Percentiles rank a stretch among this genome's conserved stretches.
Evolutionary conservation across 2,329 filamentous ascomycete species (phyloP).

Genomic region (Pyricularia pennisetigena): DNA sequence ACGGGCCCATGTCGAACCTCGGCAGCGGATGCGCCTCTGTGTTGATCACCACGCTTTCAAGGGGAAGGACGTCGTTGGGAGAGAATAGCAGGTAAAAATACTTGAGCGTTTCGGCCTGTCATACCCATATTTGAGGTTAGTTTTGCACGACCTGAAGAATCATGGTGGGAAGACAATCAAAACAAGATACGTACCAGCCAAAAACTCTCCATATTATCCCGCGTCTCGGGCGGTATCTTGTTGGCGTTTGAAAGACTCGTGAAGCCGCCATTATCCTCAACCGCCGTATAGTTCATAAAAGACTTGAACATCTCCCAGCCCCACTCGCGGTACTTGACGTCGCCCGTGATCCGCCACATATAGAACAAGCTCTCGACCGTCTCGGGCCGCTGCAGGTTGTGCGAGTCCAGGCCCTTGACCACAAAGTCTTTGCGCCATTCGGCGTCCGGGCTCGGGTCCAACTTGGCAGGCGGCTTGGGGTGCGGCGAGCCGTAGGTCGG

Average conservation of each 20-base stretch:
- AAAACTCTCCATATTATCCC: conserved; percentile 98
- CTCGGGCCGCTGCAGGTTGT: conserved; percentile 92
- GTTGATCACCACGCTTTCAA: conserved; percentile 86
- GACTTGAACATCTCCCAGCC: conserved; percentile 97
- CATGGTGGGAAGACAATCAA: neutral
- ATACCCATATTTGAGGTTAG: conserved; percentile 1
- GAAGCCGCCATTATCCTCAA: conserved; percentile 70
- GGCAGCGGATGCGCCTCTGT: conserved; percentile 92
- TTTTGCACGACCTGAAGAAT: neutral
- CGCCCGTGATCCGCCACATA: conserved; percentile 97
- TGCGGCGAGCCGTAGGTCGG: conserved; percentile 47
- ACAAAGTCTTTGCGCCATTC: conserved; percentile 69
- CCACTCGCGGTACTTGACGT: conserved; percentile 84
- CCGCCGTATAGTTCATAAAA: conserved; percentile 77
- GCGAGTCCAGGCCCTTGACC: conserved; percentile 72
- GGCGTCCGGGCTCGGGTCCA: conserved; percentile 41
- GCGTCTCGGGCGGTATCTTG: conserved; percentile 53
- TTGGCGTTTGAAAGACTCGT: conserved; percentile 72
- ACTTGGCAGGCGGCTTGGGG: conserved; percentile 34
- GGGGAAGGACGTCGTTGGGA: conserved; percentile 67
- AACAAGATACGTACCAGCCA: conserved; percentile 63
- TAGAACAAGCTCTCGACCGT: conserved; percentile 95
- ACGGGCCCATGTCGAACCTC: conserved; percentile 67
- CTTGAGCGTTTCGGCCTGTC: conserved; percentile 86
- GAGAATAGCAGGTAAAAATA: conserved; percentile 96